Percentiles rank a stretch among this genome's conserved stretches.
These are phyloP conservation scores for Pleurotus citrinopileatus DNA, from an alignment of 768 basidiomycete species.

Conservation along the genomic window DNA sequence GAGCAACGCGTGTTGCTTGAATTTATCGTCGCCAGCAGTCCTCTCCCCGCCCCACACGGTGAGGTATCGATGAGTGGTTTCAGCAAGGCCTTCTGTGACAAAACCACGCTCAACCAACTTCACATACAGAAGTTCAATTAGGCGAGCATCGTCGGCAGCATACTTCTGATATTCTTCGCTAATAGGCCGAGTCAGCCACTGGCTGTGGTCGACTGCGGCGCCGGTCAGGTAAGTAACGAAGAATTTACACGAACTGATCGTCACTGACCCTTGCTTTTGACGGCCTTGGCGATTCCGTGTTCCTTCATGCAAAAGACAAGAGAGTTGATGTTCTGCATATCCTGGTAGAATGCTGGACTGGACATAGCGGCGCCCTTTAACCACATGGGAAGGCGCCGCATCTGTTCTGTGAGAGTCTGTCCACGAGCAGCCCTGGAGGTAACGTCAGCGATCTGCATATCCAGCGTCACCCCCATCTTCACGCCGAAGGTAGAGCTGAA, in stretches of 20 bases:
- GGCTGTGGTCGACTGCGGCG: background rate
- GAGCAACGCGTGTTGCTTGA: background rate
- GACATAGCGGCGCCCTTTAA: background rate
- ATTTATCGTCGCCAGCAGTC: background rate
- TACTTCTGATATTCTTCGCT: background rate
- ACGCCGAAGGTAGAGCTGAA: background rate
- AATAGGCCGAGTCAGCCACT: background rate
- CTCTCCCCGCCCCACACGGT: background rate
- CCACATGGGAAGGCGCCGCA: background rate
- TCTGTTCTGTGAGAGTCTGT: background rate
- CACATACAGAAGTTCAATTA: background rate
- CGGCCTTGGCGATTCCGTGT: background rate
- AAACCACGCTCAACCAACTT: background rate
- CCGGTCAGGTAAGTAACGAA: background rate
- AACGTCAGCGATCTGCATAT: constrained; percentile 2
- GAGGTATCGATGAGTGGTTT: background rate
- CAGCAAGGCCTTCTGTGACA: background rate
- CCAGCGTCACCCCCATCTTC: background rate
- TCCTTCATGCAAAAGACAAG: background rate
- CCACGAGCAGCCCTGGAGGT: background rate
- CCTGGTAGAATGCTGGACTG: background rate
- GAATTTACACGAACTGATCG: background rate
- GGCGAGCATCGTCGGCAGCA: background rate
- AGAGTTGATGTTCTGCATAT: background rate
- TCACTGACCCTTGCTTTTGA: background rate